Conservation (phyloP, 371 early-diverging fungal genomes). For the Apophysomyces sp. region DNA sequence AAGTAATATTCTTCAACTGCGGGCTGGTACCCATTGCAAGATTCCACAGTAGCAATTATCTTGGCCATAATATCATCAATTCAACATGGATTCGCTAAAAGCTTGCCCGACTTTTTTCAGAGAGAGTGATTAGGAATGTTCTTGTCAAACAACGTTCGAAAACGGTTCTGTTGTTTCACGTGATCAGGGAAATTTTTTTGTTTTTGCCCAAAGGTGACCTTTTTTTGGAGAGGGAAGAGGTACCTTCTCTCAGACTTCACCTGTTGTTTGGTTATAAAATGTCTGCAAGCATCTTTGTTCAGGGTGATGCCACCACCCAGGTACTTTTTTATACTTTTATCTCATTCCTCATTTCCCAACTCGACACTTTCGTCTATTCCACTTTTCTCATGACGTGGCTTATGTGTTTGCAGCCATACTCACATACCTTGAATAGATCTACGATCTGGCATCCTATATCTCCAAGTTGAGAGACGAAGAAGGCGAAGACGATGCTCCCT, state of each 20-base stretch:
- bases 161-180: too few relatives aligned
- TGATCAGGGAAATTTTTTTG: slow-evolving; percentile 1
- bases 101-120: too few relatives aligned
- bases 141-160: too few relatives aligned
- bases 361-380: neutral
- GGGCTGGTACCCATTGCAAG: too few relatives aligned
- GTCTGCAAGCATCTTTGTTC: slow-evolving; percentile 28
- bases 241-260: neutral
- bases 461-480: slow-evolving; percentile 57
- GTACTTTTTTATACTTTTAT: slow-evolving; percentile 9
- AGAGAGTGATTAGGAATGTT: too few relatives aligned
- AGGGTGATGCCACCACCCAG: slow-evolving; percentile 25
- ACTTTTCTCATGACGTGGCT: neutral
- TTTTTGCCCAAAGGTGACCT: neutral
- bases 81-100: too few relatives aligned
- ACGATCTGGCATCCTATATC: slow-evolving; percentile 59
- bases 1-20: too few relatives aligned
- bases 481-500: slow-evolving; percentile 47
- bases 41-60: too few relatives aligned
- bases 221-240: neutral
- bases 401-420: neutral
- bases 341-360: neutral
- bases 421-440: slow-evolving; percentile 34
- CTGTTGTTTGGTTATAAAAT: slow-evolving; percentile 12
- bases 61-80: too few relatives aligned